Evolutionary conservation across 257 asterid genomes (phyloP), one percentile per base, ranked within the genome.

Genomic region (Scutellaria minor): DNA sequence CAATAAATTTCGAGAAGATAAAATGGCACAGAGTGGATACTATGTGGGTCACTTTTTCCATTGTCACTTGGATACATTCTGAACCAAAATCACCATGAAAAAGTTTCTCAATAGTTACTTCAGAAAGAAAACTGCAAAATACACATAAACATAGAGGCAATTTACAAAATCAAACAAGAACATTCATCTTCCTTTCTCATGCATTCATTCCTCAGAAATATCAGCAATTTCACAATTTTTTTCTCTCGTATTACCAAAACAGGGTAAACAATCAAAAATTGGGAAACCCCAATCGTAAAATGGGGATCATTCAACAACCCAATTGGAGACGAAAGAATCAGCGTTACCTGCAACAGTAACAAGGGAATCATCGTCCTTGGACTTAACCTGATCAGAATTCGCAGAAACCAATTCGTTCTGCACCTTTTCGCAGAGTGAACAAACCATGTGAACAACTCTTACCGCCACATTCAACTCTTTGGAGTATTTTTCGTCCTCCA

Each of bases 261-360:
- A 48, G 40, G 63, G 13, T 2, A 7, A 7, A 68, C 14, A 68
- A 47, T 12, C 5, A 2, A 48, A 71, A 73, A 37, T 18, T 40
- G 35, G 51, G 75, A 41, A 20, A 27, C 37, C 76, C 65, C 15
- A 71, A 67, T 51, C 71, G 41, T 3, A 61, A 51, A 77, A 70
- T 45, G 59, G 14, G 27, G 55, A 72, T 46, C 37, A 77, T 44
- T 51, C 18, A 78, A 48, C 9, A 58, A 58, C 47, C 53, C 46
- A 59, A 56, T 67, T 7, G 35, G 15, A 57, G 62, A 22, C 1
- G 18, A 37, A 51, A 56, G 22, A 35, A 53, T 57, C 0, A 58
- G 39, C n/a, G n/a, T 0, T 66, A 91, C 96, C 97, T 59, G 96
- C 96, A 40, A 91, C 84, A 45, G 97, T 91, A 71, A 91, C 97